Conservation (phyloP, 2,329 filamentous ascomycete species). For the Dactylellina cionopaga region DNA sequence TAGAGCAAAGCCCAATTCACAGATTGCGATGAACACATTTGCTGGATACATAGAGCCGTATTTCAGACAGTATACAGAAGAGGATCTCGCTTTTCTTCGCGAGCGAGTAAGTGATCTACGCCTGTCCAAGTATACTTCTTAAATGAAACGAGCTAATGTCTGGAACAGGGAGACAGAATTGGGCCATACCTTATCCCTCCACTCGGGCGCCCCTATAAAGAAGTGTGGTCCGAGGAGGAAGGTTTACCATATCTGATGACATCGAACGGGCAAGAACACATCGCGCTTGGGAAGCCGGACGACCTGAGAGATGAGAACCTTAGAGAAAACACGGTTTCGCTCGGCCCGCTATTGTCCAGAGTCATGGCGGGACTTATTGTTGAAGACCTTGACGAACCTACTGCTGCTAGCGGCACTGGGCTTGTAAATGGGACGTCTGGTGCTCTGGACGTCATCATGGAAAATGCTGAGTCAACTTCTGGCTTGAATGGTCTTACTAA, state of each 20-base stretch:
- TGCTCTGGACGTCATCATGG: constrained; percentile 56
- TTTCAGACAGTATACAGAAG: constrained; percentile 87
- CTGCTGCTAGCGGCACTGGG: constrained; percentile 46
- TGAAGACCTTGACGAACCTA: constrained; percentile 66
- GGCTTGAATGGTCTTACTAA: constrained; percentile 60
- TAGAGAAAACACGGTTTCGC: constrained; percentile 87
- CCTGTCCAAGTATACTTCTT: neutral
- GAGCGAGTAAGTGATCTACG: constrained; percentile 69
- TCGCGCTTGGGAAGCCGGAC: constrained; percentile 75
- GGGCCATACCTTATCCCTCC: constrained; percentile 86
- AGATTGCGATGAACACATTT: constrained; percentile 93
- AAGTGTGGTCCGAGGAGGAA: constrained; percentile 95
- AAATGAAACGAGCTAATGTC: constrained; percentile 5
- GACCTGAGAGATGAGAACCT: constrained; percentile 85
- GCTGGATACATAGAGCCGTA: constrained; percentile 91
- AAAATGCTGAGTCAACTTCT: constrained; percentile 48
- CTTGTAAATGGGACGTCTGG: constrained; percentile 61
- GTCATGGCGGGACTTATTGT: constrained; percentile 83
- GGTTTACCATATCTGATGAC: constrained; percentile 70
- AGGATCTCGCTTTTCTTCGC: constrained; percentile 90
- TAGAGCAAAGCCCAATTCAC: constrained; percentile 88
- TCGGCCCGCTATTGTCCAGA: constrained; percentile 84
- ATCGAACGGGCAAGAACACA: constrained; percentile 45
- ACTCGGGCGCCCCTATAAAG: constrained; percentile 85
- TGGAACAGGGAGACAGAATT: constrained; percentile 74